Base-by-base conservation (phyloP, 805 yeast genomes). In the Debaryomyces prosopidis region DNA sequence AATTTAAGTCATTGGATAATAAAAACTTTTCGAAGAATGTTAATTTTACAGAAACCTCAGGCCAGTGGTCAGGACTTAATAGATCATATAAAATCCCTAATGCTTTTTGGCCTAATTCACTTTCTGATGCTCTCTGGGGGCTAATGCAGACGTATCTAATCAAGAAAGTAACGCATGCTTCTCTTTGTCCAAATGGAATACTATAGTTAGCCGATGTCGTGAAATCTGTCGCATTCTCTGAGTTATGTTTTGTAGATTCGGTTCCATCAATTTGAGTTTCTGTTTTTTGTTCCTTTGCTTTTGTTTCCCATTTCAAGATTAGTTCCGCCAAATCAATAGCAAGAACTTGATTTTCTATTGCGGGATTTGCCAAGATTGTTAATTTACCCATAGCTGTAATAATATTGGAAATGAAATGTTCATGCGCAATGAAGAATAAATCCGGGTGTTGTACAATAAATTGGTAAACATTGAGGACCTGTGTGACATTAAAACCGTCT, bases 381-480 rank as follows among this genome's bases (percentile, higher is more conserved):
- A 94, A 71, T 58, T 90, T 89, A 12, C 96, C 96, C 90, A 94
- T 87, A 1, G 96, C 96, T 3, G 91, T 81, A 42, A 94, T 87
- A 45, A 92, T 87, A 53, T 87, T 88, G 2, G 96, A 86, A 47
- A 90, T 82, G 57, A 92, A 94, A 45, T 89, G 89, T 53, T 89
- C 97, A 45, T 98, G 76, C 12, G 92, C 91, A 43, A 82, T 82
- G 58, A 80, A 92, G 64, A 94, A 94, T 42, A 89, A 68, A 47
- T 85, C 92, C 0, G 95, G 81, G 54, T 94, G 96, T 41, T 84
- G 85, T 28, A 89, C 89, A 63, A 94, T 81, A 55, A 92, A 89
- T 59, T 89, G 96, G 54, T 89, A 94, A 10, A 94, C 87, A 48
- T 88, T 87, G 48, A 88, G 71, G 32, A 91, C 96, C 58, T 89